phyloP scores from a whole-genome alignment of 2,329 filamentous ascomycete genomes.

The Aphanoascus verrucosus region DNA sequence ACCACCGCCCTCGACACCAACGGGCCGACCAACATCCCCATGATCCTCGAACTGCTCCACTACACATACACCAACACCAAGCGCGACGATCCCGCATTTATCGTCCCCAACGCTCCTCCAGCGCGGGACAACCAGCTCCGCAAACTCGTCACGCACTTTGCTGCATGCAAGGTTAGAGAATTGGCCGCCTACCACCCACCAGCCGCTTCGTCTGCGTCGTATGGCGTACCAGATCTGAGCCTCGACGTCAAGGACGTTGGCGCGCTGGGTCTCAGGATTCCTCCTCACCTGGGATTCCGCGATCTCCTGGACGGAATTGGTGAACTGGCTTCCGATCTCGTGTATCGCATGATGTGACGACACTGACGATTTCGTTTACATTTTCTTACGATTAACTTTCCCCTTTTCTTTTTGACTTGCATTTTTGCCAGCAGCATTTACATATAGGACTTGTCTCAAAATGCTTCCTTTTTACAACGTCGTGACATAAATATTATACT shows the following conservation, averaged over 20 bases:
- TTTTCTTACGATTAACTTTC: neutral
- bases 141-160: constrained; percentile 32
- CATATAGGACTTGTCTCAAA: neutral
- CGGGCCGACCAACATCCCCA: constrained; percentile 21
- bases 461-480: neutral
- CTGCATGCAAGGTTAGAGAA: constrained; percentile 32
- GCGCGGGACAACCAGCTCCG: constrained; percentile 33
- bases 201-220: constrained; percentile 1
- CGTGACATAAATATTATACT: neutral
- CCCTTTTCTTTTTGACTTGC: neutral
- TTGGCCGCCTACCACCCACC: constrained; percentile 25
- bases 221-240: constrained; percentile 1
- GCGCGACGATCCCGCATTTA: constrained; percentile 30
- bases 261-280: neutral
- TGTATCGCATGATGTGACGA: constrained; percentile 33
- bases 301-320: constrained; percentile 29
- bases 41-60: constrained; percentile 31
- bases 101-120: constrained; percentile 20
- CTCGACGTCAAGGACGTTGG: constrained; percentile 16
- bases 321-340: constrained; percentile 34
- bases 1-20: constrained; percentile 4
- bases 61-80: constrained; percentile 33
- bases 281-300: constrained; percentile 25
- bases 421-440: neutral
- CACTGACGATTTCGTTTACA: constrained; percentile 12